These are phyloP conservation scores for Pittosporum tobira DNA, from an alignment of 129 eudicot genomes.

Conservation along the genomic window DNA sequence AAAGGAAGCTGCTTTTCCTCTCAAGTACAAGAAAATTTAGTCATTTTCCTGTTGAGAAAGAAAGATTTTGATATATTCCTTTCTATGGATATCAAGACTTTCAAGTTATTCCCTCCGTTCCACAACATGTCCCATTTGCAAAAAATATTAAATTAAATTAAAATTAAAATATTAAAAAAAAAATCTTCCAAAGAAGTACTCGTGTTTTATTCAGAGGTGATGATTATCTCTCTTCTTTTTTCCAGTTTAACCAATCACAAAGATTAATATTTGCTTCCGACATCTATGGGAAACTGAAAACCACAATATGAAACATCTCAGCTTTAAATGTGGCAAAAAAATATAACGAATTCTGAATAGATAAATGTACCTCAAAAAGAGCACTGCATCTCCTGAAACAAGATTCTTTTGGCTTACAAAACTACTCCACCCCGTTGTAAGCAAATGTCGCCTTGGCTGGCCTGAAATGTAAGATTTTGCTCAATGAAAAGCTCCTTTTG, in stretches of 20 bases:
- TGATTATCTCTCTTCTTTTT: background rate
- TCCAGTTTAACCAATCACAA: background rate
- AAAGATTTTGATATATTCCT: no score
- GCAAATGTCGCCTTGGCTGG: constrained; percentile 96
- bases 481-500: background rate
- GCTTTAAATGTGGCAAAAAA: background rate
- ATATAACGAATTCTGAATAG: no score
- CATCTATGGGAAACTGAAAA: background rate
- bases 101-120: no score
- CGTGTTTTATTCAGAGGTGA: no score
- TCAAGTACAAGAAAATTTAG: no score
- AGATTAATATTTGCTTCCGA: background rate
- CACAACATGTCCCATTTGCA: no score
- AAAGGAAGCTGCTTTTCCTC: background rate
- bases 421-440: constrained; percentile 94
- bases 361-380: constrained; percentile 66
- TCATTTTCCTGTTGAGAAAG: background rate
- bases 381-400: constrained; percentile 90
- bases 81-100: background rate
- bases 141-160: no score
- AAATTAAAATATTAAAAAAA: no score
- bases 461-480: constrained; percentile 30
- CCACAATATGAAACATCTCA: background rate
- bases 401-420: constrained; percentile 95
- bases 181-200: no score